A percentile compares a stretch with the other conserved stretches of the same genome.
Evolutionary conservation across 2,329 filamentous ascomycete genomes (phyloP).

Genomic region (Xylariaceae sp.): DNA sequence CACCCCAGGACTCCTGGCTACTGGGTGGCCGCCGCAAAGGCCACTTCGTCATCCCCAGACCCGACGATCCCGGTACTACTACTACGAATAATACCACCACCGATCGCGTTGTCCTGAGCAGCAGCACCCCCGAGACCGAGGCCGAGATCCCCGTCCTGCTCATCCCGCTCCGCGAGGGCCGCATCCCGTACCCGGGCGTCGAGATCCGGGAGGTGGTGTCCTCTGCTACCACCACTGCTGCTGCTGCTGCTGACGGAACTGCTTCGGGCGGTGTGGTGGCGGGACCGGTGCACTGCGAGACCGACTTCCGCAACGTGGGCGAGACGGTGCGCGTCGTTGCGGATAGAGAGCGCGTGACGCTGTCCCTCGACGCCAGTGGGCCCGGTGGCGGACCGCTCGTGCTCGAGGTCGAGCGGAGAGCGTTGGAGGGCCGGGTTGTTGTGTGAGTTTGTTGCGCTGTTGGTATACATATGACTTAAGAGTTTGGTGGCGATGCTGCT

Average conservation of each 20-base stretch:
- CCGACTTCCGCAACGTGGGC: constrained; percentile 76
- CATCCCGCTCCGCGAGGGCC: constrained; percentile 78
- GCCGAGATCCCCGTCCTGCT: constrained; percentile 71
- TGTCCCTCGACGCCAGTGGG: constrained; percentile 70
- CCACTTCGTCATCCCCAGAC: constrained; percentile 67
- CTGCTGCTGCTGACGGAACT: constrained; percentile 4
- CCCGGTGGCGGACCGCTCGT: constrained; percentile 67
- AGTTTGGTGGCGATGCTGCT: too few species aligned
- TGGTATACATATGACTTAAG: too few species aligned
- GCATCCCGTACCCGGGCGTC: constrained; percentile 74
- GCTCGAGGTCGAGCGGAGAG: constrained; percentile 59
- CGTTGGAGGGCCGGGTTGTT: constrained; percentile 21
- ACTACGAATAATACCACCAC: not conserved
- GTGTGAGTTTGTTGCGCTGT: constrained; percentile 14
- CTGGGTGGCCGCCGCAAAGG: constrained; percentile 80
- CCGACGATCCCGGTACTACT: constrained; percentile 17
- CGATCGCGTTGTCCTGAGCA: constrained; percentile 13
- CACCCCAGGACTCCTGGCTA: constrained; percentile 77
- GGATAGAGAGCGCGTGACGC: constrained; percentile 71
- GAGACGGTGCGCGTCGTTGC: constrained; percentile 76
- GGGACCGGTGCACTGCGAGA: constrained; percentile 63
- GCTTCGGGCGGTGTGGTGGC: constrained; percentile 19
- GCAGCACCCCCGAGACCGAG: constrained; percentile 51
- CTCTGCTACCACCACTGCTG: constrained; percentile 26
- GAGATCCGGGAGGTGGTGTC: constrained; percentile 70